Conservation (phyloP, 495 filamentous ascomycete species). For the Podospora pseudopauciseta region DNA sequence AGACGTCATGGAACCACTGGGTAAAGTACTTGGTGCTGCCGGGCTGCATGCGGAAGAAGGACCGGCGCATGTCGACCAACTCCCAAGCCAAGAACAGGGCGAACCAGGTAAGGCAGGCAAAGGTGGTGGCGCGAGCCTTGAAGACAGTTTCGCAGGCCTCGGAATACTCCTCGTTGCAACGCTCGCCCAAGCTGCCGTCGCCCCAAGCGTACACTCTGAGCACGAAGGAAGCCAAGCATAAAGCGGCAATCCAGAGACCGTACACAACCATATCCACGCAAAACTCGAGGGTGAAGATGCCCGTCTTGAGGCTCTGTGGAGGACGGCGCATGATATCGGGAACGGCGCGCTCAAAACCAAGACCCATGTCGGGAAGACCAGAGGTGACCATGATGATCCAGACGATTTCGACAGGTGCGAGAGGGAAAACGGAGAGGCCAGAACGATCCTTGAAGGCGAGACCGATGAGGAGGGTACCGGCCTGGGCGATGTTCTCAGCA, state of each 20-base stretch:
- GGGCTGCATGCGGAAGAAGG: constrained; percentile 64
- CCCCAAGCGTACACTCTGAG: constrained; percentile 65
- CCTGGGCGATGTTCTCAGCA: constrained; percentile 71
- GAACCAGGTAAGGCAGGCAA: constrained; percentile 71
- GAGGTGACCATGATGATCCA: constrained; percentile 80
- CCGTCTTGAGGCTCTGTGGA: constrained; percentile 59
- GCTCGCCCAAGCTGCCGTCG: constrained; percentile 60
- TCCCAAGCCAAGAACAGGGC: constrained; percentile 72
- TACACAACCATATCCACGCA: constrained; percentile 73
- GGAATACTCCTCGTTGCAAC: constrained; percentile 61
- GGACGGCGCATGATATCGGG: constrained; percentile 69
- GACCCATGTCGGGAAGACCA: constrained; percentile 68
- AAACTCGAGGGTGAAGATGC: constrained; percentile 66
- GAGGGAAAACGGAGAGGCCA: constrained; percentile 66
- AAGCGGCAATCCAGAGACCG: constrained; percentile 61
- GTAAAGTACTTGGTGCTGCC: constrained; percentile 51
- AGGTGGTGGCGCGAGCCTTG: constrained; percentile 71
- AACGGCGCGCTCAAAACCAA: constrained; percentile 67
- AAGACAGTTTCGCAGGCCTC: constrained; percentile 60
- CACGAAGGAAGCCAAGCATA: constrained; percentile 42
- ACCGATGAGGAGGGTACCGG: constrained; percentile 65
- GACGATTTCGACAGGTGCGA: constrained; percentile 69
- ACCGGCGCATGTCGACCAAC: constrained; percentile 63
- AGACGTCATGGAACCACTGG: constrained; percentile 58
- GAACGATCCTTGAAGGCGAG: constrained; percentile 65